phyloP scores from a whole-genome alignment of 2,329 filamentous ascomycete genomes.

The Colletotrichum sp. region DNA sequence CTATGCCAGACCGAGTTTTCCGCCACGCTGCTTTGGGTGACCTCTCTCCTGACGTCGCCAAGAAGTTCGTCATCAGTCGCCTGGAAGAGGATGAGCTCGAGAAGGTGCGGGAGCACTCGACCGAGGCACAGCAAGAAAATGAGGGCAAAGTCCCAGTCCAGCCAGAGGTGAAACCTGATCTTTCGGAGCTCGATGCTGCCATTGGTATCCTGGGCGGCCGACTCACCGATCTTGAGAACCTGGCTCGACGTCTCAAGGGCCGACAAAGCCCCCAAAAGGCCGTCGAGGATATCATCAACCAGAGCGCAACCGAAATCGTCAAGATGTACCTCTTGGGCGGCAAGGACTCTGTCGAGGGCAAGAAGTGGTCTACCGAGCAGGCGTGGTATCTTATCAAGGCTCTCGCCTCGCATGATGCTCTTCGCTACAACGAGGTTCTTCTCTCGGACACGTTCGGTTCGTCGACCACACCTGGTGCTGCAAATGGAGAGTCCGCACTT shows the following conservation, averaged over 20 bases:
- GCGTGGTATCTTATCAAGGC: conserved; percentile 88
- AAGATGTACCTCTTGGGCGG: conserved; percentile 87
- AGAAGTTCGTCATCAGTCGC: conserved; percentile 87
- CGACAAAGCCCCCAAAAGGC: conserved; percentile 84
- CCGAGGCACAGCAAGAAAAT: conserved; percentile 29
- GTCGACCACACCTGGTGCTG: conserved; percentile 49
- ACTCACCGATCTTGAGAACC: conserved; percentile 93
- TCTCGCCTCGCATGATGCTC: conserved; percentile 69
- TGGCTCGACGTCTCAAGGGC: conserved; percentile 86
- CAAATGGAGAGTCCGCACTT: conserved; percentile 75
- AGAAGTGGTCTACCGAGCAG: conserved; percentile 82
- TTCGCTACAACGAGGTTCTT: conserved; percentile 87
- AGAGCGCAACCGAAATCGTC: conserved; percentile 87
- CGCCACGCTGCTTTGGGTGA: conserved; percentile 86
- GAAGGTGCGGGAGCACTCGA: conserved; percentile 15
- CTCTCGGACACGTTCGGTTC: conserved; percentile 76
- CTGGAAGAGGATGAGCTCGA: conserved; percentile 58
- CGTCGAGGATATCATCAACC: conserved; percentile 86
- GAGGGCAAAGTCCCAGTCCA: conserved; percentile 30
- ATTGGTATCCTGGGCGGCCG: conserved; percentile 87
- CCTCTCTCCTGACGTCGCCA: conserved; percentile 83
- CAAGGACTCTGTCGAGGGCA: conserved; percentile 46
- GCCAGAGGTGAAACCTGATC: conserved; percentile 43
- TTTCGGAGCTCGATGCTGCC: conserved; percentile 78
- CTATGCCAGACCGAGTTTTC: conserved; percentile 90